These are phyloP conservation scores for Torulaspora pretoriensis DNA, from an alignment of 1,139 yeast species.

Conservation along the genomic window DNA sequence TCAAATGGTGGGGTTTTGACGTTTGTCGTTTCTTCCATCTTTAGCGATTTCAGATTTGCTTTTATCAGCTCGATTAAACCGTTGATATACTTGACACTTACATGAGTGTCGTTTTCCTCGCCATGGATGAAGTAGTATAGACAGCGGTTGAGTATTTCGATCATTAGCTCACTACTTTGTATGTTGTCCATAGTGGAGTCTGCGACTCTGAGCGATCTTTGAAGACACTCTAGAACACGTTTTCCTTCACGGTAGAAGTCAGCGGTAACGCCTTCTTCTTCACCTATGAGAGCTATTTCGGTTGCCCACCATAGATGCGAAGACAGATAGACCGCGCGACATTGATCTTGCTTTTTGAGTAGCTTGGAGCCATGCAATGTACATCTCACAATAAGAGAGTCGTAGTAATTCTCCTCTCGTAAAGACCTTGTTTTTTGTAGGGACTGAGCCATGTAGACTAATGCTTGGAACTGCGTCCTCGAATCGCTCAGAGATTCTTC, in stretches of 20 bases:
- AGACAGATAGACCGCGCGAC: constrained; percentile 82
- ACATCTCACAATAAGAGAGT: constrained; percentile 74
- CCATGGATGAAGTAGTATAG: constrained; percentile 83
- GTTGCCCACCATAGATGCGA: constrained; percentile 95
- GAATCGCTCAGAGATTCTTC: constrained; percentile 76
- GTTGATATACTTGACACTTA: constrained; percentile 70
- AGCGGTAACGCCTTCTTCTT: constrained; percentile 43
- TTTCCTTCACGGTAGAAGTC: constrained; percentile 45
- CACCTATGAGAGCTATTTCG: constrained; percentile 49
- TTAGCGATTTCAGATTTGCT: constrained; percentile 63
- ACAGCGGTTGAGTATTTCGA: constrained; percentile 84
- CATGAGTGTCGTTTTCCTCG: constrained; percentile 62
- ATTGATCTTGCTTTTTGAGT: constrained; percentile 88
- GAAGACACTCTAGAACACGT: constrained; percentile 63
- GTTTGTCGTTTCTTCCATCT: constrained; percentile 34
- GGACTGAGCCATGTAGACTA: constrained; percentile 58
- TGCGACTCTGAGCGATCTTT: constrained; percentile 78
- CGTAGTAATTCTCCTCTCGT: constrained; percentile 45
- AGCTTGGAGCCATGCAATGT: constrained; percentile 86
- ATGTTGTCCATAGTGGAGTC: constrained; percentile 70
- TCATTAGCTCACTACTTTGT: constrained; percentile 71
- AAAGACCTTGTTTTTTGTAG: constrained; percentile 41
- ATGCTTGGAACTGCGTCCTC: constrained; percentile 46
- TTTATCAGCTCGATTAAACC: constrained; percentile 82
- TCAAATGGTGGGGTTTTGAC: constrained; percentile 6